Evolutionary conservation across 2,329 filamentous ascomycete genomes (phyloP), one percentile per base, ranked within the genome.

Genomic region (Dactylonectria macrodidyma): DNA sequence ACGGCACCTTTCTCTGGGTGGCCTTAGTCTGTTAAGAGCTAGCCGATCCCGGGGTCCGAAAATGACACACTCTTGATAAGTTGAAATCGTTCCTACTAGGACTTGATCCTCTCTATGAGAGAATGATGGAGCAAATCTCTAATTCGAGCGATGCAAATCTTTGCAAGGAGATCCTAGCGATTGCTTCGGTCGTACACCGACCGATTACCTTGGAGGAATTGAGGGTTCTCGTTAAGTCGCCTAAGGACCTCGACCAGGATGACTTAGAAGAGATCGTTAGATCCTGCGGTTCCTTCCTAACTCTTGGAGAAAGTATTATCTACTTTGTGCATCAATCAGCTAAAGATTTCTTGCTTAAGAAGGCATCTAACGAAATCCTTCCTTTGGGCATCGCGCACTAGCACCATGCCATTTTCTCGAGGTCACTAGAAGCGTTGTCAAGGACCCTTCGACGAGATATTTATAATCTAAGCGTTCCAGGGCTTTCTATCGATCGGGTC

Each of bases 311-410:
- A 1, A 62, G 48, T 2, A 67, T 33, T 1, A 51, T 84, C 10
- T 80, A 73, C 58, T 78, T 83, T 68, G 75, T 85, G 2, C 81
- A 85, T 69, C 79, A 84, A 62, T 84, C 82, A 5, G 84, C 81
- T 0, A 83, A 84, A 67, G 83, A 85, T 19, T 83, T 76, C 68
- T 62, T 86, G 2, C 33, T 46, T 84, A 38, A 71, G n/a, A 63
- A 75, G 8, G 70, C 68, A 57, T 60, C 58, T 3, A 16, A 60
- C 19, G 47, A 68, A n/a, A 72, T 83, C 7, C 80, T 82, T 46
- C 76, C 78, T 10, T 52, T 19, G 22, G 77, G 80, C 3, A 34
- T 58, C 5, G 50, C 62, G 30, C 50, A 72, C 2, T 62, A 72
- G n/a, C 80, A 85, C 61, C 41, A 74, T 16, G 6, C 3, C 0